A percentile compares a stretch with the other conserved stretches of the same genome.
These are phyloP conservation scores for Apostasia shenzhenica DNA, from an alignment of 106 monocot species.

Conservation along the genomic window DNA sequence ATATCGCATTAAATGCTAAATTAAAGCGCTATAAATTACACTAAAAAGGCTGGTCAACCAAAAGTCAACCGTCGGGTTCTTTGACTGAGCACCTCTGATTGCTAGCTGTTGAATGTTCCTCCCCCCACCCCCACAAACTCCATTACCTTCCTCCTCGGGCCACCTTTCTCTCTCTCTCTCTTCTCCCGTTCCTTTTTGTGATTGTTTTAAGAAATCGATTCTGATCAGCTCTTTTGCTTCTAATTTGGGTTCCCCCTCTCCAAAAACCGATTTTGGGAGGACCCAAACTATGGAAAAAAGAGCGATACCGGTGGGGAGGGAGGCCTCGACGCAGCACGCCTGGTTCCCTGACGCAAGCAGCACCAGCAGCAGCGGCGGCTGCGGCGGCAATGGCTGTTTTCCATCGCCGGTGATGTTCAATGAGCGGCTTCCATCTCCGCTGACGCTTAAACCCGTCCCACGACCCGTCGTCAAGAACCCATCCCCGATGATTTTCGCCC, in stretches of 20 bases:
- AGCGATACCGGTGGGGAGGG: background rate
- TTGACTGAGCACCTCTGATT: no score
- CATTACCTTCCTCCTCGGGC: no score
- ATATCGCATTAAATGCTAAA: no score
- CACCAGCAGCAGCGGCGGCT: background rate
- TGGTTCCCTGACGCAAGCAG: background rate
- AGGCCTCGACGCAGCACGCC: background rate
- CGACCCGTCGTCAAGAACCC: conserved; percentile 14
- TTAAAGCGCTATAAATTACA: no score
- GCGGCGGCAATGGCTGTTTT: background rate
- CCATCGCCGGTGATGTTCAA: conserved; percentile 5
- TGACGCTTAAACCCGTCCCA: conserved; percentile 14
- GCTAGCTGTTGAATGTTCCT: no score
- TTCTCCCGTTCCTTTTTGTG: no score
- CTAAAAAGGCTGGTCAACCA: background rate
- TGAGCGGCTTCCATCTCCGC: conserved; percentile 8
- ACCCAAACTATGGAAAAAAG: background rate
- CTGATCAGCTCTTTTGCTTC: no score
- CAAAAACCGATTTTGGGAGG: background rate
- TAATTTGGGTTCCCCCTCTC: no score
- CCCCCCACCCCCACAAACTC: no score
- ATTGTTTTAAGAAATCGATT: no score
- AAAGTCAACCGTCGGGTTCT: background rate
- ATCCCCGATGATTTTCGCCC: conserved; percentile 60
- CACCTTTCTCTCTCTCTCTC: background rate